A percentile compares a stretch with the other conserved stretches of the same genome.
Evolutionary conservation across 768 basidiomycete genomes (phyloP).

Genomic region (Mycena kentingensis): DNA sequence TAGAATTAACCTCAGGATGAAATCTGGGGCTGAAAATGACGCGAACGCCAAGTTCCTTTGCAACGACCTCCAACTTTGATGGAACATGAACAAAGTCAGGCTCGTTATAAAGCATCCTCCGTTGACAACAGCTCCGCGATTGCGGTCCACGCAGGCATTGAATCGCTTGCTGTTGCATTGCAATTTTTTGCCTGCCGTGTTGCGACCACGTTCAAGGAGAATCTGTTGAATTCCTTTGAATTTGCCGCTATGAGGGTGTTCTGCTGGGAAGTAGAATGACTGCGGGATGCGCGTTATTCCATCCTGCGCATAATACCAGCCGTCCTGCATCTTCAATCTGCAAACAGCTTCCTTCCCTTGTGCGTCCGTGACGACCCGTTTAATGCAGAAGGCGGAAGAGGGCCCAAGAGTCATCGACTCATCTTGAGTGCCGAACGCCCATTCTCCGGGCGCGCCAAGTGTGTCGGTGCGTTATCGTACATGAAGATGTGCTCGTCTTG

Average conservation of each 20-base stretch:
- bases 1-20: conserved; percentile 18
- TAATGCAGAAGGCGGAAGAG: not conserved
- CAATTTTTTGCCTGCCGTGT: not conserved
- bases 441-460: not conserved
- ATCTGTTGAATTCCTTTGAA: not conserved
- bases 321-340: not conserved
- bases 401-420: not conserved
- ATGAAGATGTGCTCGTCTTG: not conserved
- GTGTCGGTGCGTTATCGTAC: not conserved
- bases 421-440: not conserved
- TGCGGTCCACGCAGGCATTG: not conserved
- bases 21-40: conserved; percentile 16
- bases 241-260: not conserved
- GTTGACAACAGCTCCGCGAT: not conserved
- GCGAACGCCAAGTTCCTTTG: conserved; percentile 2
- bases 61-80: conserved; percentile 7
- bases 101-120: conserved; percentile 4
- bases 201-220: not conserved
- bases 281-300: not conserved
- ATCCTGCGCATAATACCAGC: not conserved
- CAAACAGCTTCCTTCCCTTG: no score
- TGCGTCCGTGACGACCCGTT: not conserved
- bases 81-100: conserved; percentile 2
- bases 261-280: not conserved
- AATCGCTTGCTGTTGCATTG: not conserved